Evolutionary conservation across 1,284 basidiomycete species (phyloP), one percentile per base, ranked within the genome.

Genomic region (Cryptococcus sp.): DNA sequence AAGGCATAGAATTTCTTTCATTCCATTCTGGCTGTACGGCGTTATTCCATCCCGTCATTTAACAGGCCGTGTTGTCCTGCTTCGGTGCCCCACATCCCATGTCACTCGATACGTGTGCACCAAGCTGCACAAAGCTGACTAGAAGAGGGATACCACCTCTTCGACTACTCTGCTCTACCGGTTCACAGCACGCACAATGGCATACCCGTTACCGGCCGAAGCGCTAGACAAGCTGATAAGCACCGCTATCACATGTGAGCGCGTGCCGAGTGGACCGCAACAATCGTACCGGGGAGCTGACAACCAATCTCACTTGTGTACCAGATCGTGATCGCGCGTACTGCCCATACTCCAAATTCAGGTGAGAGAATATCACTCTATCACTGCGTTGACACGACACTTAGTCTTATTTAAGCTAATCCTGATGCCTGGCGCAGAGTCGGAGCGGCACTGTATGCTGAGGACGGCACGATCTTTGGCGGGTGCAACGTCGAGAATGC

Each of bases 401-500:
- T 5, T 8, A 10, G 13, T 5, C 47, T 16, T 52, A 16, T 20
- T 35, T 52, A 39, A 47, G 39, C 4, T 38, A 2, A 22, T 46
- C 16, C 11, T 20, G 27, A 42, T 25, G 35, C 54, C 47, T 7
- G 46, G n/a, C 5, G 11, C 53, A 79, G 78, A 11, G 93, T 96
- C 11, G 93, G 93, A 0, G 91, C 92, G 0, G 88, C 91, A 0
- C 79, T 95, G 13, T 79, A 94, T 19, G 82, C 86, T 1, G 74
- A 83, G 0, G 84, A 88, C 59, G 91, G 90, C 1, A 78, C 81
- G 15, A 84, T 94, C 42, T 83, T 93, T 61, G 88, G 85, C 54
- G 92, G 93, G 5, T 86, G 88, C 41, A 95, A 94, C 71, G 84
- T 95, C 59, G 93, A 96, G 79, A 95, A 95, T 70, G 91, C 91